Evolutionary conservation across 305 asterid species (phyloP).

Genomic region (Fraxinus paxiana): DNA sequence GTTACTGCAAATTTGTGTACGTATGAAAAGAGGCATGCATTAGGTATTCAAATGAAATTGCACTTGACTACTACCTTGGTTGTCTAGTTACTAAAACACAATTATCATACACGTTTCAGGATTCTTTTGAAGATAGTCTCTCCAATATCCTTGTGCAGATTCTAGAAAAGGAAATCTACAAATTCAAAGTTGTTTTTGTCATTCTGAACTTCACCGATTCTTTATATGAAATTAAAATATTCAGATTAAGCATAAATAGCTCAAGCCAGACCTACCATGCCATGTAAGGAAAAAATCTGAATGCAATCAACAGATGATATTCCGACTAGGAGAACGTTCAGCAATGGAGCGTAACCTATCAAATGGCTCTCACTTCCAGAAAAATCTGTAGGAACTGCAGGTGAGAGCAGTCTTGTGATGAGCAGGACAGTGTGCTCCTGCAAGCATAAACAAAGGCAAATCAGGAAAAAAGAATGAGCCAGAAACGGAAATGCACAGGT

Average conservation of each 20-base stretch:
- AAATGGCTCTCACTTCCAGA: constrained; percentile 78
- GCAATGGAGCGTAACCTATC: constrained; percentile 72
- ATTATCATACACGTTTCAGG: neutral
- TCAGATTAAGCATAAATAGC: constrained; percentile 12
- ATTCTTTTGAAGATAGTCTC: constrained; percentile 16
- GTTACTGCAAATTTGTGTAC: constrained; percentile 5
- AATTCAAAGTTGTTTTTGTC: neutral
- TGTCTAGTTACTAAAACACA: neutral
- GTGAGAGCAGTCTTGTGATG: constrained; percentile 75
- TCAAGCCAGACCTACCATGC: constrained; percentile 95
- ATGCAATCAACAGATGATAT: constrained; percentile 68
- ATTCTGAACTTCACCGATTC: constrained; percentile 11
- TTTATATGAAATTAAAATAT: neutral
- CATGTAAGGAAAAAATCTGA: constrained; percentile 86
- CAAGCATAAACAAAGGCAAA: constrained; percentile 25
- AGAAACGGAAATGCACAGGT: constrained; percentile 17
- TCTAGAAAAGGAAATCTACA: neutral
- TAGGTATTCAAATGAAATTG: constrained; percentile 10
- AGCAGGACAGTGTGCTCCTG: constrained; percentile 77
- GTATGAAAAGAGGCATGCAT: constrained; percentile 11
- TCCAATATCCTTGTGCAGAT: neutral
- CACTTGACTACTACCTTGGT: no score
- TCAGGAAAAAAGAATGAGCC: neutral
- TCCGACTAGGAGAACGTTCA: constrained; percentile 81
- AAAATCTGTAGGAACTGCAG: constrained; percentile 65